Percentiles rank a stretch among this genome's conserved stretches.
Evolutionary conservation across 2,329 filamentous ascomycete species (phyloP).

Genomic region (Ascochyta viciae-villosae): DNA sequence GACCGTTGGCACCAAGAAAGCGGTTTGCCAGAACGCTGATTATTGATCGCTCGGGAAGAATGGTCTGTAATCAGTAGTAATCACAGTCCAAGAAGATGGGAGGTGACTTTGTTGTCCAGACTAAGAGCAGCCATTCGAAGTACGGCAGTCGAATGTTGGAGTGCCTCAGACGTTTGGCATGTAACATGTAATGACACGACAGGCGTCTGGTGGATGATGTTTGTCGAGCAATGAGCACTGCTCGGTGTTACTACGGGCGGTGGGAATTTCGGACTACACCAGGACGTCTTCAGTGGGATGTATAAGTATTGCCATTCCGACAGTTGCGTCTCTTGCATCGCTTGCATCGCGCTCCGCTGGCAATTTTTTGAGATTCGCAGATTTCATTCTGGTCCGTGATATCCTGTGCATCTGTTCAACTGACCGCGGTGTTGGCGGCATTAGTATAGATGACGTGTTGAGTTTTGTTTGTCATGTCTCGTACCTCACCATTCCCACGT

Average conservation of each 20-base stretch:
- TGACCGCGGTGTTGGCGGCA: background rate
- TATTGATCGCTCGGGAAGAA: background rate
- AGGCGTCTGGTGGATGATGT: background rate
- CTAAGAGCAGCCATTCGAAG: no score
- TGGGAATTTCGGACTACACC: no score
- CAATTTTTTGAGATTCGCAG: background rate
- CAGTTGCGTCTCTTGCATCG: no score
- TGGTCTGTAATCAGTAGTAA: background rate
- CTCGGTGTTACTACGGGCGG: background rate
- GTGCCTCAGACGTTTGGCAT: background rate
- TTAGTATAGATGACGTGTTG: conserved; percentile 1
- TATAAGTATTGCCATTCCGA: no score
- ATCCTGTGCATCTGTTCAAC: background rate
- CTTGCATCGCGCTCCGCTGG: background rate
- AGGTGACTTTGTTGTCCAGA: no score
- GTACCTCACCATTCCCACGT: background rate
- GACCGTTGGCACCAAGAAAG: conserved; percentile 3
- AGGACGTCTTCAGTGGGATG: no score
- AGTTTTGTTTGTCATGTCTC: background rate
- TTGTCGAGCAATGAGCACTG: background rate
- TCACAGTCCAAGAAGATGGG: background rate
- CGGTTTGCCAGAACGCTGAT: background rate
- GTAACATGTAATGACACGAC: background rate
- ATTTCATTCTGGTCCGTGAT: background rate
- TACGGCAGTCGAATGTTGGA: background rate